Evolutionary conservation across 352 stramenopile genomes (phyloP).

Genomic region (Phytophthora uliginosa): DNA sequence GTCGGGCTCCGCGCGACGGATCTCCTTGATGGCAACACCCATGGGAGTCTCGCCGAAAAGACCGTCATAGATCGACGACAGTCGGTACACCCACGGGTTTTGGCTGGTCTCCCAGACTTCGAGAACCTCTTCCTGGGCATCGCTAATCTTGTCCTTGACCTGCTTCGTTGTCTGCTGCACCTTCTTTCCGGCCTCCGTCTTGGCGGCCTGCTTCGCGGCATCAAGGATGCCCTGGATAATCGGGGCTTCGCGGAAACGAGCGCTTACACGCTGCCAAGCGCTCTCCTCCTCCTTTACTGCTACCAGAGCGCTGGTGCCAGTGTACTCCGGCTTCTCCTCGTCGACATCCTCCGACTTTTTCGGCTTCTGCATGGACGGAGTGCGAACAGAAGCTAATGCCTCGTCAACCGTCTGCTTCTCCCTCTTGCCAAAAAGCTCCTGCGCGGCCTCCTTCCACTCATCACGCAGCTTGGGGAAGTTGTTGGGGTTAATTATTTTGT

Average conservation of each 20-base stretch:
- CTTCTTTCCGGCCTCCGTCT: constrained; percentile 82
- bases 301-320: constrained; percentile 78
- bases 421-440: constrained; percentile 83
- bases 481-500: constrained; percentile 70
- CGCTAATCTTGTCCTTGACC: constrained; percentile 84
- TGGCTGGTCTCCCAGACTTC: constrained; percentile 99
- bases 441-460: constrained; percentile 76
- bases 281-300: constrained; percentile 95
- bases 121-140: constrained; percentile 85
- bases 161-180: constrained; percentile 78
- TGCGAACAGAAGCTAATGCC: constrained; percentile 75
- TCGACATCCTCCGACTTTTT: constrained; percentile 48
- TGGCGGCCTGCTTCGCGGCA: constrained; percentile 80
- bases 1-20: constrained; percentile 96
- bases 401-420: constrained; percentile 84
- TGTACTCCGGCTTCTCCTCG: constrained; percentile 70
- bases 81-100: constrained; percentile 98
- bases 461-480: constrained; percentile 60
- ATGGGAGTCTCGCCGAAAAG: constrained; percentile 98
- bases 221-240: constrained; percentile 95
- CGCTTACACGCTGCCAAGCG: constrained; percentile 96
- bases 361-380: constrained; percentile 44
- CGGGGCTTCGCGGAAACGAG: constrained; percentile 94
- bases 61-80: constrained; percentile 98
- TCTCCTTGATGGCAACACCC: constrained; percentile 95